phyloP scores from a whole-genome alignment of 768 basidiomycete genomes.

The Trametes meyenii region DNA sequence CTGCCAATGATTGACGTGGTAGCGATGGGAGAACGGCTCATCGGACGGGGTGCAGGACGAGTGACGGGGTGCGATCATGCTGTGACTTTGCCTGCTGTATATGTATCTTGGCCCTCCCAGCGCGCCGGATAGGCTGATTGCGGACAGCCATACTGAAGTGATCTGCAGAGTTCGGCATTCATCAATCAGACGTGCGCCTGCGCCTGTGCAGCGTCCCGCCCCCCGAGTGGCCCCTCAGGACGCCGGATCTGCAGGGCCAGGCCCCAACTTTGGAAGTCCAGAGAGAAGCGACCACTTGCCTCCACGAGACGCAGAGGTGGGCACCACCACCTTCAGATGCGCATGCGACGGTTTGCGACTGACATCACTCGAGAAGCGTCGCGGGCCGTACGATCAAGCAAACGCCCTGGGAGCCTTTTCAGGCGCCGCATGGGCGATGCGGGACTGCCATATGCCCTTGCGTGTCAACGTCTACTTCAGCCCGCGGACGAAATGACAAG shows the following conservation, averaged over 20 bases:
- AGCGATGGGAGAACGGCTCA: slow-evolving; percentile 22
- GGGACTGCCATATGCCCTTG: background rate
- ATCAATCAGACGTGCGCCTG: slow-evolving; percentile 13
- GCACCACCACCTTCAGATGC: background rate
- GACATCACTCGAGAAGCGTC: slow-evolving; percentile 2
- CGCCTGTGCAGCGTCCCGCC: slow-evolving; percentile 1
- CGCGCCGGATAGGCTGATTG: slow-evolving; percentile 7
- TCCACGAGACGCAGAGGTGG: background rate
- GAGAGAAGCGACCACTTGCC: background rate
- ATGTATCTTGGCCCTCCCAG: slow-evolving; percentile 12
- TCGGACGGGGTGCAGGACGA: slow-evolving; percentile 16
- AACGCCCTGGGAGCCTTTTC: background rate
- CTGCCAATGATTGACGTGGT: slow-evolving; percentile 24
- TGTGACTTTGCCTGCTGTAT: slow-evolving; percentile 20
- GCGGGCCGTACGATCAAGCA: background rate
- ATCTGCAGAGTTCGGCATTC: slow-evolving; percentile 17
- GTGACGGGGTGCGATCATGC: slow-evolving; percentile 20
- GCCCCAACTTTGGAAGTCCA: background rate
- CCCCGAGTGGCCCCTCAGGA: background rate
- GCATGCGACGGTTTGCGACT: background rate
- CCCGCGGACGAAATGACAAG: background rate
- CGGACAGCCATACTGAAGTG: slow-evolving; percentile 21
- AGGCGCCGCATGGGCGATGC: background rate
- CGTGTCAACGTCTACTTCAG: background rate
- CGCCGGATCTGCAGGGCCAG: slow-evolving; percentile 17